Evolutionary conservation across 2,329 filamentous ascomycete species (phyloP), one percentile per base, ranked within the genome.

Genomic region (Neocatenulostroma microsporum): DNA sequence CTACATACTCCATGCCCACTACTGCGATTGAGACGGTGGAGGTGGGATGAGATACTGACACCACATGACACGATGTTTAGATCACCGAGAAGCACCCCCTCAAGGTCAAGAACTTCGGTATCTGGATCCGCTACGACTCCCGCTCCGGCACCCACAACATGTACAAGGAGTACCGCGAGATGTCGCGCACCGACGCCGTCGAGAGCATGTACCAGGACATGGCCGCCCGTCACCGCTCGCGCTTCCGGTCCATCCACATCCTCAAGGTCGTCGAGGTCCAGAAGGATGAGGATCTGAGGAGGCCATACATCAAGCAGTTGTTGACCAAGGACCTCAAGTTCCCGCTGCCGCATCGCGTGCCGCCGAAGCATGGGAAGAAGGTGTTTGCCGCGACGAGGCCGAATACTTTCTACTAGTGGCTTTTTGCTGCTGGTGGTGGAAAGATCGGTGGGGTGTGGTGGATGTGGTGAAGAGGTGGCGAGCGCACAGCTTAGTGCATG

Each of bases 131-230:
- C 68, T 98, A 98, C 77, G 89, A 98, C 76, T 98, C 93, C 49
- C 89, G 91, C 72, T 96, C 91, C 61, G 91, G 91, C 62, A 98
- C 91, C 62, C 91, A 98, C 87, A 98, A 98, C 84, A 98, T 98
- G 91, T 98, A 98, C 86, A 96, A 96, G 82, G 91, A 98, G 82
- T 96, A 95, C 84, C 85, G 91, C 68, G 91, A 96, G 79, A 84
- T 96, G 79, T 89, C 84, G 67, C 80, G 91, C 71, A 84, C 82
- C 63, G 89, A 91, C 57, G 91, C 91, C 55, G 89, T 96, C 62
- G 84, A 96, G 73, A 73, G 89, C 57, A 80, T 98, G 66, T 98
- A 98, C 83, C 84, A 91, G 73, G 91, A 98, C 76, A 96, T 98
- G 91, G 87, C 91, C 58, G 89, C 93, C 69, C 86, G 91, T 69